Conservation (phyloP, 1,139 yeast species). For the Pichia sp. region DNA sequence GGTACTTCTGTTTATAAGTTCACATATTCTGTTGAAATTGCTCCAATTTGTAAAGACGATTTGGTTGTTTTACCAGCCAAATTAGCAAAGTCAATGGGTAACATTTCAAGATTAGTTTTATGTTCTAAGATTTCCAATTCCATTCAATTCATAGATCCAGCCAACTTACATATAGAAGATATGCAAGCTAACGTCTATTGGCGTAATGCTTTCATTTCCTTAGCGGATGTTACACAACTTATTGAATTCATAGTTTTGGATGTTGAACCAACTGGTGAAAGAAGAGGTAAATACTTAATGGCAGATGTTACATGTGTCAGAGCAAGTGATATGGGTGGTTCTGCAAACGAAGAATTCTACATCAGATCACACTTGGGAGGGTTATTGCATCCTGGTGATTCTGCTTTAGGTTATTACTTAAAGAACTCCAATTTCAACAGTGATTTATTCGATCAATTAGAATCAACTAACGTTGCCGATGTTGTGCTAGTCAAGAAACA, state of each 20-base stretch:
- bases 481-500: slow-evolving; percentile 90
- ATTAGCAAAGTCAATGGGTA: slow-evolving; percentile 82
- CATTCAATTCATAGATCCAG: slow-evolving; percentile 83
- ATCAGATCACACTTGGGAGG: slow-evolving; percentile 93
- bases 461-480: slow-evolving; percentile 71
- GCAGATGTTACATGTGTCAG: slow-evolving; percentile 92
- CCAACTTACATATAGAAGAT: slow-evolving; percentile 79
- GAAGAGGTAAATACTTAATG: slow-evolving; percentile 76
- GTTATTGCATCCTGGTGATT: slow-evolving; percentile 93
- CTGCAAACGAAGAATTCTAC: slow-evolving; percentile 69
- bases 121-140: slow-evolving; percentile 83
- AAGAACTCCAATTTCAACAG: slow-evolving; percentile 85
- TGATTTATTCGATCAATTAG: slow-evolving; percentile 75
- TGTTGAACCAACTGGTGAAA: slow-evolving; percentile 88
- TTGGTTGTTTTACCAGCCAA: slow-evolving; percentile 85
- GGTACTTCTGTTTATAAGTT: slow-evolving; percentile 88
- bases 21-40: slow-evolving; percentile 89
- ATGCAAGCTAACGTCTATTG: slow-evolving; percentile 75
- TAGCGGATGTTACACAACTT: slow-evolving; percentile 74
- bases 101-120: slow-evolving; percentile 77
- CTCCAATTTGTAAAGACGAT: slow-evolving; percentile 98
- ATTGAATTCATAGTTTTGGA: slow-evolving; percentile 91
- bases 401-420: slow-evolving; percentile 86
- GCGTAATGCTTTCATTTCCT: slow-evolving; percentile 80
- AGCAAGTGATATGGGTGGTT: slow-evolving; percentile 79